Conservation (phyloP, 257 asterid species). For the Phtheirospermum japonicum region DNA sequence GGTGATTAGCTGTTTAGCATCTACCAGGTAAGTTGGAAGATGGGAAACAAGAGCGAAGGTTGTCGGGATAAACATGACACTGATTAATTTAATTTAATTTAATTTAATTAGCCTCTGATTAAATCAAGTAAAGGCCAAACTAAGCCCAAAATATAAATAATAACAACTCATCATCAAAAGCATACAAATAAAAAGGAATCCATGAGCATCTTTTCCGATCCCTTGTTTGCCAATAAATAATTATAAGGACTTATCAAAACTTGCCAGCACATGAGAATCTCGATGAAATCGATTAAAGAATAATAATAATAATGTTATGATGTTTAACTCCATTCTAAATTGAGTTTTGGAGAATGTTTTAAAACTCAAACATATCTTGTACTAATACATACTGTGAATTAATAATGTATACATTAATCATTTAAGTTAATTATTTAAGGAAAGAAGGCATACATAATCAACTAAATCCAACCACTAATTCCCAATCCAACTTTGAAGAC, state of each 20-base stretch:
- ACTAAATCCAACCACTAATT: no score
- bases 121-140: slow-evolving; percentile 5
- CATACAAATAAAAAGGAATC: slow-evolving; percentile 28
- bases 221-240: slow-evolving; percentile 12
- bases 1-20: slow-evolving; percentile 32
- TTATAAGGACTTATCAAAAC: slow-evolving; percentile 1
- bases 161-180: slow-evolving; percentile 29
- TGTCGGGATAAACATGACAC: slow-evolving; percentile 56
- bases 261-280: slow-evolving; percentile 23
- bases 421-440: no score
- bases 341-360: no score
- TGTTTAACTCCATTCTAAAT: no score
- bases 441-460: no score
- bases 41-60: slow-evolving; percentile 44
- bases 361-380: no score
- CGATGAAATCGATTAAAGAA: background rate
- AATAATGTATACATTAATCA: no score
- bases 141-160: slow-evolving; percentile 6
- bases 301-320: no score
- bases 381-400: no score
- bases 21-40: slow-evolving; percentile 39
- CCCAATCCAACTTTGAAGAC: no score
- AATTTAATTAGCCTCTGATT: no score
- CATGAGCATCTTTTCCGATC: slow-evolving; percentile 28
- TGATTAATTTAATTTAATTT: slow-evolving; percentile 27